phyloP scores from a whole-genome alignment of 345 rosid species.

The Raphanus raphanistrum region DNA sequence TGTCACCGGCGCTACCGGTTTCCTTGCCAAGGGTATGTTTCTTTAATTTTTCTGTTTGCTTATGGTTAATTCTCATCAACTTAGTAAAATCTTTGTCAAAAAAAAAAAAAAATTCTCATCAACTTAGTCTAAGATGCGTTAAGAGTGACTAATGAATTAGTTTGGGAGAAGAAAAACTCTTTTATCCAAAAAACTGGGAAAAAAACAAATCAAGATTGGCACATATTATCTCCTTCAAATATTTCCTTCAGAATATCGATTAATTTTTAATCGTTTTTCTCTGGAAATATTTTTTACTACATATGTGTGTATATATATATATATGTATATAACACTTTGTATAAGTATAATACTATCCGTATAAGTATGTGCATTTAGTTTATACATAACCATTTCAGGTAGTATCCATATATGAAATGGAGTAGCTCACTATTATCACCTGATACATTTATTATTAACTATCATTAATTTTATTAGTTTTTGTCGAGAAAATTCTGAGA shows the following conservation, averaged over 20 bases:
- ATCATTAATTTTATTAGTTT: slow-evolving; percentile 44
- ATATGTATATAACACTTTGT: not conserved
- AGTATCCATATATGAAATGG: not conserved
- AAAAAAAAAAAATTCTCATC: too few species aligned
- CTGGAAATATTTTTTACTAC: not conserved
- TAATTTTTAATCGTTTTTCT: not conserved
- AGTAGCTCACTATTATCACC: not conserved
- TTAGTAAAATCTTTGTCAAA: too few species aligned
- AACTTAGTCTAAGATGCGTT: not conserved
- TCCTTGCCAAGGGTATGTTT: slow-evolving; percentile 39
- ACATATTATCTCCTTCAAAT: not conserved
- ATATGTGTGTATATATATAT: not conserved
- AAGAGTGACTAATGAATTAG: not conserved
- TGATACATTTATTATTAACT: not conserved
- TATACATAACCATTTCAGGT: not conserved
- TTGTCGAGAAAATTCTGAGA: slow-evolving; percentile 79
- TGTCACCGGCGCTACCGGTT: slow-evolving; percentile 42
- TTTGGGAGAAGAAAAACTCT: not conserved
- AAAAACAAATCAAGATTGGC: not conserved
- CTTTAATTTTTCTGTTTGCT: not conserved
- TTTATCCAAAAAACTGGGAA: not conserved
- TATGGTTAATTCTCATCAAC: not conserved
- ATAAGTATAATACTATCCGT: not conserved
- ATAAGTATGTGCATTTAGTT: not conserved
- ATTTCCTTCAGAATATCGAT: not conserved